These are phyloP conservation scores for Myxozyma mucilagina DNA, from an alignment of 805 yeast genomes.

Conservation along the genomic window DNA sequence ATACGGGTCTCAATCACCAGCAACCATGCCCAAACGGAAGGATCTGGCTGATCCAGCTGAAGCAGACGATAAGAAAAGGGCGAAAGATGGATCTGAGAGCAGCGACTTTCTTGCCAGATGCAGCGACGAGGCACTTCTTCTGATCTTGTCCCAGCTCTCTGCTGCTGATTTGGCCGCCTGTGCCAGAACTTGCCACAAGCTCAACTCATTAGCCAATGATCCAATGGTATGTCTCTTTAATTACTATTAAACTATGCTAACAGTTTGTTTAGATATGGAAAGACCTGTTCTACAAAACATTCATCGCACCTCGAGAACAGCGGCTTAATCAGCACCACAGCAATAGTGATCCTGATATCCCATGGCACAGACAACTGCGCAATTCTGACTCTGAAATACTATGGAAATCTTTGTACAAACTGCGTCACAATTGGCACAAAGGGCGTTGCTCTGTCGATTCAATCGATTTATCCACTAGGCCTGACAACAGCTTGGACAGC, in stretches of 20 bases:
- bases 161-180: conserved; percentile 16
- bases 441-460: conserved; percentile 25
- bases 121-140: conserved; percentile 25
- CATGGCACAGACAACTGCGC: background rate
- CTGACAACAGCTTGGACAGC: background rate
- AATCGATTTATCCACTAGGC: conserved; percentile 5
- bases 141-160: conserved; percentile 17
- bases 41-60: background rate
- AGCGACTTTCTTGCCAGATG: conserved; percentile 2
- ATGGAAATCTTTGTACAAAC: conserved; percentile 21
- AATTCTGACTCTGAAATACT: background rate
- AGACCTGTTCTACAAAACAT: conserved; percentile 5
- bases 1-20: background rate
- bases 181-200: conserved; percentile 14
- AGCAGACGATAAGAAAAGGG: background rate
- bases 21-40: conserved; percentile 9
- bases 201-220: conserved; percentile 18
- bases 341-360: background rate
- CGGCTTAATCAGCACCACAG: background rate
- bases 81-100: background rate
- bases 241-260: background rate
- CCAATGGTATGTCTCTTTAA: background rate
- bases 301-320: conserved; percentile 14
- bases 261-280: conserved; percentile 15
- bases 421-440: conserved; percentile 26